Base-by-base conservation (phyloP, 2,329 filamentous ascomycete genomes). In the Verticillium nubilum region DNA sequence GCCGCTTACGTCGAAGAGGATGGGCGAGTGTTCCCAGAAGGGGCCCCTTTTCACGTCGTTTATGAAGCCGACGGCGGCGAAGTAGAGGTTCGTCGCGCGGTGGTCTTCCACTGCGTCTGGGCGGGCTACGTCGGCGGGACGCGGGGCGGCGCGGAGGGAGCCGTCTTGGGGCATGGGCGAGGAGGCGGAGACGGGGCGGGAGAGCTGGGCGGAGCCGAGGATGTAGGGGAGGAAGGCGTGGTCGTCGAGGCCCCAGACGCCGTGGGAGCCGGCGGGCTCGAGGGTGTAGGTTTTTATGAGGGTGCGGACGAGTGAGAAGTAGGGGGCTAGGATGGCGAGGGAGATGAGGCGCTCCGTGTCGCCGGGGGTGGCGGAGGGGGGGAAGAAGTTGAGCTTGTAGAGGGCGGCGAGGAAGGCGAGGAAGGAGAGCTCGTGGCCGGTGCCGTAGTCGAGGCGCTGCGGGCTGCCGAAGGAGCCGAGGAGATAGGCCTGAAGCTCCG, bases 231-330 rank as follows among this genome's bases (percentile, higher is more conserved):
- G 74, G 72, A 99, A 98, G 9, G 87, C 93, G 74, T 99, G 94
- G 72, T 99, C 95, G 71, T 99, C 95, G n/a, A 99, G 81, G 23
- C 95, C 95, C 95, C 95, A 99, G 23, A 99, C 95, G 3, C 95
- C 95, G 70, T 98, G 95, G 1, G 94, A 96, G 2, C 95, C 95
- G 5, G 95, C 95, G 4, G 95, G 95, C 70, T 99, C 95, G 23
- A 99, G 84, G 0, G 88, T 97, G 72, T 98, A 99, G 2, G 88
- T 94, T 56, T 91, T 79, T 67, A 99, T 97, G 10, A 99, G 81
- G 50, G 84, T 86, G 42, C 95, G 88, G 53, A 97, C 80, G 2
- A 98, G 87, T 31, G 80, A 78, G n/a, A 96, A 78, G 69, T 96
- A 96, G 82, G 89, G 91, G 69, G 97, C 90, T 60, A 99, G 82